Evolutionary conservation across 805 yeast species (phyloP).

Genomic region (Trichomonascus vanleenenianus): DNA sequence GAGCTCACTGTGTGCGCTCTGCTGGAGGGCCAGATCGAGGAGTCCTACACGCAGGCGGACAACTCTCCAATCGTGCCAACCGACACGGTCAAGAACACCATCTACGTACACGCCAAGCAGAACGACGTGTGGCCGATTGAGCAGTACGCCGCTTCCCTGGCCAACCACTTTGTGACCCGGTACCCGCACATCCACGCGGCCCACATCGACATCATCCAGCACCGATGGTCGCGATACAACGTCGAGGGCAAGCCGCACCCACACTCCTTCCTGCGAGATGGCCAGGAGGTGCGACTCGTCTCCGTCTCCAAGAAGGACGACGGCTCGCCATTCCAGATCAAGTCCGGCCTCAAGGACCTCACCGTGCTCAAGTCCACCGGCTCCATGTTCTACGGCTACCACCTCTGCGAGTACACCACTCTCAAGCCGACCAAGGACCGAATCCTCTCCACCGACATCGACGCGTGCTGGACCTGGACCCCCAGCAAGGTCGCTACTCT

Average conservation of each 20-base stretch:
- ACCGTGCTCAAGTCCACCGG: slow-evolving; percentile 87
- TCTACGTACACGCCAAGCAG: slow-evolving; percentile 73
- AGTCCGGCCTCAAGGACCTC: slow-evolving; percentile 68
- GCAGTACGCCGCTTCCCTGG: slow-evolving; percentile 78
- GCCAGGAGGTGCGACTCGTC: slow-evolving; percentile 67
- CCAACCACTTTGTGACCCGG: slow-evolving; percentile 68
- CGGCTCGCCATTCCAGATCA: slow-evolving; percentile 42
- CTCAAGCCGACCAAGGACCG: slow-evolving; percentile 77
- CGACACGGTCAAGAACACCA: slow-evolving; percentile 87
- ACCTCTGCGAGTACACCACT: slow-evolving; percentile 83
- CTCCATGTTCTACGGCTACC: slow-evolving; percentile 84
- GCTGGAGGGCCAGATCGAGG: slow-evolving; percentile 70
- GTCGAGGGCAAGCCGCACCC: slow-evolving; percentile 71
- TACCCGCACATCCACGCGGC: slow-evolving; percentile 72
- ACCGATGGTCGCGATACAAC: slow-evolving; percentile 68
- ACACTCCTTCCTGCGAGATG: slow-evolving; percentile 81
- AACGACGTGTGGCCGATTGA: slow-evolving; percentile 87
- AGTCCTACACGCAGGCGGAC: slow-evolving; percentile 81
- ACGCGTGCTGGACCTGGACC: slow-evolving; percentile 63
- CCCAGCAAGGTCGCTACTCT: slow-evolving; percentile 39
- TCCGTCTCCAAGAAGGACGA: slow-evolving; percentile 23
- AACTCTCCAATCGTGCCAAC: slow-evolving; percentile 89
- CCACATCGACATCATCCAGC: slow-evolving; percentile 59
- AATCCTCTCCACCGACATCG: slow-evolving; percentile 80
- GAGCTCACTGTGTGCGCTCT: slow-evolving; percentile 78